Conservation (phyloP, 2,329 filamentous ascomycete genomes). For the Epichloe typhina region DNA sequence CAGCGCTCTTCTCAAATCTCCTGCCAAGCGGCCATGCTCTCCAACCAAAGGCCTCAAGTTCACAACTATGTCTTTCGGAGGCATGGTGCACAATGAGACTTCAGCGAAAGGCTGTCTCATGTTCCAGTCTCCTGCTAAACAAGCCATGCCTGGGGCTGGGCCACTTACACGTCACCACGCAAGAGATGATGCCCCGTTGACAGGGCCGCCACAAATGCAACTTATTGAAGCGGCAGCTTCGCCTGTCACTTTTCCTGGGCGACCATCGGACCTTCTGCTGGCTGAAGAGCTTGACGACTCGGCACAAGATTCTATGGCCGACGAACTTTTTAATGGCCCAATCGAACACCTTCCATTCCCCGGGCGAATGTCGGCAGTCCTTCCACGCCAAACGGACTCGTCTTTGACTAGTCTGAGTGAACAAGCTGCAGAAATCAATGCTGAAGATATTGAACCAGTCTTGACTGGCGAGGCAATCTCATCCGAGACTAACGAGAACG, state of each 20-base stretch:
- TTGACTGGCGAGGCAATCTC: not conserved
- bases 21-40: conserved; percentile 36
- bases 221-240: conserved; percentile 22
- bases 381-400: conserved; percentile 30
- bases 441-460: not conserved
- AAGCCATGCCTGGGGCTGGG: conserved; percentile 22
- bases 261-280: conserved; percentile 25
- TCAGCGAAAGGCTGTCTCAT: conserved; percentile 31
- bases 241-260: conserved; percentile 11
- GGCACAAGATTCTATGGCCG: conserved; percentile 9
- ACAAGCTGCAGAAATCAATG: conserved; percentile 6
- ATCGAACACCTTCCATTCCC: conserved; percentile 27
- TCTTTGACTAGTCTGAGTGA: conserved; percentile 15
- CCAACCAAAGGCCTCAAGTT: conserved; percentile 26
- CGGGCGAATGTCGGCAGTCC: conserved; percentile 30
- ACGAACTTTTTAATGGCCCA: conserved; percentile 21
- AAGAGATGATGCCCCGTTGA: conserved; percentile 10
- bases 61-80: conserved; percentile 10
- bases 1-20: conserved; percentile 30
- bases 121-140: conserved; percentile 40
- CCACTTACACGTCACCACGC: conserved; percentile 17
- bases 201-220: conserved; percentile 23
- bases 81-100: conserved; percentile 19
- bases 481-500: not conserved
- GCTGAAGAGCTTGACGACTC: conserved; percentile 18